Percentiles rank a stretch among this genome's conserved stretches.
phyloP scores from a whole-genome alignment of 768 basidiomycete genomes.

The Tulasnella sp. region DNA sequence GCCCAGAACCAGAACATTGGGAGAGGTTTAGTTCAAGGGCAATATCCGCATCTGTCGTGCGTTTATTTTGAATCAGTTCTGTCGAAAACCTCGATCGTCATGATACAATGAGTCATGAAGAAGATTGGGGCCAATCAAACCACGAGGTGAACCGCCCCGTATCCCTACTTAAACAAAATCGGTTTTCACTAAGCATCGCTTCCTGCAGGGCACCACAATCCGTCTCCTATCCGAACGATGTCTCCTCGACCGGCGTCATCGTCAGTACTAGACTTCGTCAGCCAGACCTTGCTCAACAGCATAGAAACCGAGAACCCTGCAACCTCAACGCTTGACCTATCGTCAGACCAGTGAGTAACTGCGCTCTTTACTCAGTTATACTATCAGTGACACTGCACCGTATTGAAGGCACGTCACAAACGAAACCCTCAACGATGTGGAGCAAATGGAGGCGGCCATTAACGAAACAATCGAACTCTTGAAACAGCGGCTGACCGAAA shows the following conservation, averaged over 20 bases:
- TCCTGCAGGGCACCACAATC: neutral
- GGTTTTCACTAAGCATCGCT: neutral
- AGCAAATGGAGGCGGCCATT: neutral
- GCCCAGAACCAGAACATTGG: too few species aligned
- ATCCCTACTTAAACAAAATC: neutral
- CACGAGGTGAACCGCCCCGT: neutral
- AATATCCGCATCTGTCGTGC: too few species aligned
- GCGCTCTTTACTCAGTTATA: neutral
- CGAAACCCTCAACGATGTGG: neutral
- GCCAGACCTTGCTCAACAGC: neutral
- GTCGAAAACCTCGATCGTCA: neutral
- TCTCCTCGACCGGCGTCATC: neutral
- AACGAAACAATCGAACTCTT: neutral
- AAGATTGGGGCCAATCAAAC: neutral
- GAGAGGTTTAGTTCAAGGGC: too few species aligned
- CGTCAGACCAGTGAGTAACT: neutral
- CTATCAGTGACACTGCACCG: neutral
- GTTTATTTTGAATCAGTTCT: too few species aligned
- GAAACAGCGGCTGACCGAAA: neutral
- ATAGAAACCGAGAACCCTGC: neutral
- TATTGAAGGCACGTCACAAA: neutral
- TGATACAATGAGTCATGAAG: neutral
- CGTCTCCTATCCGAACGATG: neutral
- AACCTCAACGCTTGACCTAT: neutral
- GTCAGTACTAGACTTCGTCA: neutral